phyloP scores from a whole-genome alignment of 805 yeast genomes.

The Pichia cephalocereana region DNA sequence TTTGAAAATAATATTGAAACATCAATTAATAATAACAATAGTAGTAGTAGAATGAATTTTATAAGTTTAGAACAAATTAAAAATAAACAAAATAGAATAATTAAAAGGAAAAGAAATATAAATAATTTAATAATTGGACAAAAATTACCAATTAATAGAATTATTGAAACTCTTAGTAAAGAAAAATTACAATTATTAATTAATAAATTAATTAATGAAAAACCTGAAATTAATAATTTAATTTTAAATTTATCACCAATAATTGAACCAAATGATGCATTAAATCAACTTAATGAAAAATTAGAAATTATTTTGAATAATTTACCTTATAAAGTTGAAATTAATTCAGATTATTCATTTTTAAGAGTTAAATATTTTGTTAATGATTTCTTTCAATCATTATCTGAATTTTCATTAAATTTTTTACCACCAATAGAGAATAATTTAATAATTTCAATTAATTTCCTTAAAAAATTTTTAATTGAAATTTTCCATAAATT shows the following conservation, averaged over 20 bases:
- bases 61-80: no score
- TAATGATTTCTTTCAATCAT: constrained; percentile 58
- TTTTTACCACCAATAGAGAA: constrained; percentile 65
- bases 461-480: constrained; percentile 50
- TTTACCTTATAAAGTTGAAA: constrained; percentile 72
- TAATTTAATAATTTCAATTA: constrained; percentile 44
- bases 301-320: constrained; percentile 35
- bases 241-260: constrained; percentile 46
- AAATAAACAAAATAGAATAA: neutral
- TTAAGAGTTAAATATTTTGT: constrained; percentile 60
- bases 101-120: constrained; percentile 28
- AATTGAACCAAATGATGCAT: constrained; percentile 44
- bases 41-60: no score
- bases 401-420: constrained; percentile 66
- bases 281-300: constrained; percentile 40
- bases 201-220: constrained; percentile 40
- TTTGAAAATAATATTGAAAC: neutral
- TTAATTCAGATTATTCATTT: constrained; percentile 65
- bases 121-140: constrained; percentile 39
- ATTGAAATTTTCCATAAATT: constrained; percentile 50
- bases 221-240: constrained; percentile 53
- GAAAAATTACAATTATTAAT: constrained; percentile 44
- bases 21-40: no score
- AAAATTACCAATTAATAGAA: constrained; percentile 50
- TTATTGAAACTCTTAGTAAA: constrained; percentile 61